Conservation (phyloP, 148 eudicot species). For the Fagopyrum homotropicum region DNA sequence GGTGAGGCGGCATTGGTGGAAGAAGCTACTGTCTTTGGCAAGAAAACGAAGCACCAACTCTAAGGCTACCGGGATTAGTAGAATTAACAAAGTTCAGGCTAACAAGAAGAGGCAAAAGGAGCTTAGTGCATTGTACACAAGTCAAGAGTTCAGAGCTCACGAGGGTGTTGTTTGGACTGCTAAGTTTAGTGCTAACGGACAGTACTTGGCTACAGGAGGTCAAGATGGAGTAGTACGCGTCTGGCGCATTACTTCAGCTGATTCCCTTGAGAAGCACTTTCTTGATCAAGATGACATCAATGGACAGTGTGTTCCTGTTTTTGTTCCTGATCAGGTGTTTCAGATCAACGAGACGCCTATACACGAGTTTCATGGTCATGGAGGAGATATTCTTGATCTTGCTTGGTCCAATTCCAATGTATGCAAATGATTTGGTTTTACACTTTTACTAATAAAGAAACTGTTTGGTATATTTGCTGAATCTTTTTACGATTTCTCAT, state of each 20-base stretch:
- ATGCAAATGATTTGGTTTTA: slow-evolving; percentile 19
- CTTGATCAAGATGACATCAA: background rate
- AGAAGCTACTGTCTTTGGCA: background rate
- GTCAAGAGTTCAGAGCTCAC: slow-evolving; percentile 69
- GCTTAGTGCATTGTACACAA: slow-evolving; percentile 49
- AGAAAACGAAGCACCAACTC: slow-evolving; percentile 12
- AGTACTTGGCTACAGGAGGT: slow-evolving; percentile 70
- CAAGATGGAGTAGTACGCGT: slow-evolving; percentile 75
- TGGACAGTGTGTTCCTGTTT: background rate
- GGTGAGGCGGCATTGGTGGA: background rate
- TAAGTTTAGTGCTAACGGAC: slow-evolving; percentile 84
- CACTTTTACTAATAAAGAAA: no score
- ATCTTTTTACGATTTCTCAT: background rate
- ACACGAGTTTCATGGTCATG: slow-evolving; percentile 61
- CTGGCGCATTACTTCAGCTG: slow-evolving; percentile 26
- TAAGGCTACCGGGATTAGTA: background rate
- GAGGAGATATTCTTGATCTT: slow-evolving; percentile 60
- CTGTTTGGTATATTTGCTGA: background rate
- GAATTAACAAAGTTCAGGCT: slow-evolving; percentile 27
- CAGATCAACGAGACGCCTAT: slow-evolving; percentile 52
- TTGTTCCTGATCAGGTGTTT: slow-evolving; percentile 24
- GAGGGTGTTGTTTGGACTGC: slow-evolving; percentile 68
- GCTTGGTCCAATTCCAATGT: slow-evolving; percentile 79
- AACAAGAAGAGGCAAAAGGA: slow-evolving; percentile 50
- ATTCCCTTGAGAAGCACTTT: background rate